Base-by-base conservation (phyloP, 2,329 filamentous ascomycete species). In the Aspergillus udagawae region DNA sequence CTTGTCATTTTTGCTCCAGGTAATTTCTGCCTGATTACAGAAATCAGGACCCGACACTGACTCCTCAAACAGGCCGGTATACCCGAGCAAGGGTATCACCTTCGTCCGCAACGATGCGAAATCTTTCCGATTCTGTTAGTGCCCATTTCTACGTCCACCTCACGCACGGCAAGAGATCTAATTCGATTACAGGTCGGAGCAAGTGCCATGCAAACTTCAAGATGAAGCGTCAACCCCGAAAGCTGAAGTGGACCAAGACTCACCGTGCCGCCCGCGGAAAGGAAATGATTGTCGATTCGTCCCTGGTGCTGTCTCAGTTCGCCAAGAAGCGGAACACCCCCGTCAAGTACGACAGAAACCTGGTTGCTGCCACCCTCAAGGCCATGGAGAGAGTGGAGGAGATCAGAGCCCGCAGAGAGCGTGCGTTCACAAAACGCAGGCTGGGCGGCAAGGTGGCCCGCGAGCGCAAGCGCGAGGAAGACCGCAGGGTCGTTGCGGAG, bases 161-260 rank as follows among this genome's bases (percentile, higher is more conserved):
- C 21, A 27, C 44, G 44, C 12, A 47, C 44, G 21, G n/a, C 23
- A 47, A 47, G 5, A 47, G 10, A 47, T 47, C 44, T 47, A 47
- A 47, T 9, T 25, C 23, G 44, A 7, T 21, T 25, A 4, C 78
- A 82, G 85, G 51, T 82, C 78, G 50, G 86, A 86, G 80, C 86
- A 62, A 50, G 49, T 54, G 83, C 75, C 86, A 88, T 77, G 87
- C 86, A 70, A 88, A 86, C 76, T 96, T 95, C 85, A 94, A 95
- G 80, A 96, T 96, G 91, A 96, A 96, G 89, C 88, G 94, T 65
- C 97, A 97, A 79, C 92, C 93, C 38, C 87, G 93, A 74, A 96
- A 97, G 78, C 85, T 97, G 67, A 94, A 92, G 78, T 97, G 93
- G 94, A 97, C 93, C 61, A 96, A 97, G 82, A 87, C 91, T 53